These are phyloP conservation scores for Colletotrichum sp. DNA, from an alignment of 2,329 filamentous ascomycete genomes.

Conservation along the genomic window DNA sequence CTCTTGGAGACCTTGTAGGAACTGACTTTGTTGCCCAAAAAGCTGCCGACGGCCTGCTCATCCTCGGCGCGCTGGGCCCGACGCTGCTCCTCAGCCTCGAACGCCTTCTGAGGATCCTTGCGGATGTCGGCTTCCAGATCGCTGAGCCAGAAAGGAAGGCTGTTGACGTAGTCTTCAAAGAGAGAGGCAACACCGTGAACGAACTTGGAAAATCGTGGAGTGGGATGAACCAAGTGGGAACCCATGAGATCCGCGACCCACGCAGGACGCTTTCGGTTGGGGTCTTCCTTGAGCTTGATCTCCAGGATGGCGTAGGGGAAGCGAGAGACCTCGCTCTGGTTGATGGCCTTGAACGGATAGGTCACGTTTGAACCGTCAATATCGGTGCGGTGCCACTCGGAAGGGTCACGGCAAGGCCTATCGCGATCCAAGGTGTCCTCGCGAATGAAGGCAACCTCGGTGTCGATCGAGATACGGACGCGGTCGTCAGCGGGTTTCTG, in stretches of 20 bases:
- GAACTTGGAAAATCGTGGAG: slow-evolving; percentile 94
- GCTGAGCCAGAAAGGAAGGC: slow-evolving; percentile 93
- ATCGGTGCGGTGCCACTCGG: slow-evolving; percentile 89
- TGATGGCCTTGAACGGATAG: slow-evolving; percentile 86
- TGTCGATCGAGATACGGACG: slow-evolving; percentile 92
- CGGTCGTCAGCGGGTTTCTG: slow-evolving; percentile 93
- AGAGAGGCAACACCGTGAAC: slow-evolving; percentile 90
- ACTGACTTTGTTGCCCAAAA: slow-evolving; percentile 67
- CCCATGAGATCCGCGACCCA: slow-evolving; percentile 94
- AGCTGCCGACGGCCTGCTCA: slow-evolving; percentile 86
- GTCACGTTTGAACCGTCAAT: slow-evolving; percentile 84
- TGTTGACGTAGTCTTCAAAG: slow-evolving; percentile 96
- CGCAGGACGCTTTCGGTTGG: slow-evolving; percentile 70
- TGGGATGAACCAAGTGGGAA: slow-evolving; percentile 89
- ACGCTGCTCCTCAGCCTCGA: slow-evolving; percentile 88
- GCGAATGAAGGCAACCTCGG: slow-evolving; percentile 85
- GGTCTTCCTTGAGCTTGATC: slow-evolving; percentile 81
- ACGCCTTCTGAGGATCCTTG: slow-evolving; percentile 87
- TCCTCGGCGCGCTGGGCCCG: slow-evolving; percentile 83
- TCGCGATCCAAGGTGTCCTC: slow-evolving; percentile 78
- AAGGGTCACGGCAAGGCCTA: slow-evolving; percentile 86
- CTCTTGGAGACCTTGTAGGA: slow-evolving; percentile 66
- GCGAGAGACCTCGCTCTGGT: slow-evolving; percentile 87
- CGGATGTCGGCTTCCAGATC: slow-evolving; percentile 93
- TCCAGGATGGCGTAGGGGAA: slow-evolving; percentile 93